phyloP scores from a whole-genome alignment of 495 filamentous ascomycete genomes.

The Tuber indicum region DNA sequence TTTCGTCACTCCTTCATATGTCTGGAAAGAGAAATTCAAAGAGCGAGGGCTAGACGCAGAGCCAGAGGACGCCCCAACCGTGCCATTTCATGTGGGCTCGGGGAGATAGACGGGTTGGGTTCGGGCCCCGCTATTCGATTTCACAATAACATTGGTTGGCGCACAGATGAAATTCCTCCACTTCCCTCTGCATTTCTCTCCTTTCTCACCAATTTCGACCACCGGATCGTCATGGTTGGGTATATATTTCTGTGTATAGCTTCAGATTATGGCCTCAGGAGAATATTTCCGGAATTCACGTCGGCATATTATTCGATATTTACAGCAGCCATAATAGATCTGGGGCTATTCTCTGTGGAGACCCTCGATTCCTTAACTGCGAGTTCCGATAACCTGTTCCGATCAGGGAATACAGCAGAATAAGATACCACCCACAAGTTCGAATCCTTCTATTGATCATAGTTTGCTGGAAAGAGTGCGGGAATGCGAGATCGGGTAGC shows the following conservation, averaged over 20 bases:
- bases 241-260: slow-evolving; percentile 3
- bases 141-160: background rate
- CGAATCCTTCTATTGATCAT: too few relatives aligned
- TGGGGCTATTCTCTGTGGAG: background rate
- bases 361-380: background rate
- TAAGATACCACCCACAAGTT: too few relatives aligned
- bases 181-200: background rate
- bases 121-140: background rate
- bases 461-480: too few relatives aligned
- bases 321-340: background rate
- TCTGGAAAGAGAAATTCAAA: background rate
- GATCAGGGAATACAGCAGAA: background rate
- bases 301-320: background rate
- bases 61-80: background rate
- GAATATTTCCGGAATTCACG: background rate
- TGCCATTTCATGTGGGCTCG: background rate
- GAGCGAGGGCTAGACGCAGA: background rate
- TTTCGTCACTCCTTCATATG: background rate
- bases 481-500: too few relatives aligned
- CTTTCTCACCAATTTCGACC: background rate
- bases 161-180: background rate
- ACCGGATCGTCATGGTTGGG: background rate
- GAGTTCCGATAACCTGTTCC: background rate
- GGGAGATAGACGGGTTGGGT: background rate
- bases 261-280: background rate